Evolutionary conservation across 352 stramenopile species (phyloP).

Genomic region (Phytophthora ramorum): DNA sequence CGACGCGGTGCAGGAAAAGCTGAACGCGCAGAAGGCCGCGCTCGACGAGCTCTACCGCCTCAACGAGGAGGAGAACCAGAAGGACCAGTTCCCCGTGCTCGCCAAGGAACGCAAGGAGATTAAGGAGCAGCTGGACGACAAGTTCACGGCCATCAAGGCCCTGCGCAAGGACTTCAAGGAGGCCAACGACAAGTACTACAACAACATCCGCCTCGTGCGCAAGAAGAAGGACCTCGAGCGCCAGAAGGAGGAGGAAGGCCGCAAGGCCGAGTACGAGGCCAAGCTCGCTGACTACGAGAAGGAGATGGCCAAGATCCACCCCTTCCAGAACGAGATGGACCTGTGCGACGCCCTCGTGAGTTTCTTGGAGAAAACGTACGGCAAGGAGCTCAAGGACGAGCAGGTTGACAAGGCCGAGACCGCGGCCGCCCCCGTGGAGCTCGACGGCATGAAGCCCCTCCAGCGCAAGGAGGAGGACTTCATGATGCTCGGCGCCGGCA

Average conservation of each 20-base stretch:
- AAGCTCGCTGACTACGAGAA: slow-evolving; percentile 97
- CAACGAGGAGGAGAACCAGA: slow-evolving; percentile 90
- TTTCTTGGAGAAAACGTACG: slow-evolving; percentile 94
- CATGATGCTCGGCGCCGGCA: slow-evolving; percentile 71
- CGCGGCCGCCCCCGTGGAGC: slow-evolving; percentile 61
- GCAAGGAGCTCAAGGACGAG: slow-evolving; percentile 80
- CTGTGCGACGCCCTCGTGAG: slow-evolving; percentile 94
- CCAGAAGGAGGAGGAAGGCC: slow-evolving; percentile 82
- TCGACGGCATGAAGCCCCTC: slow-evolving; percentile 94
- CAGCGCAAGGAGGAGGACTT: slow-evolving; percentile 89
- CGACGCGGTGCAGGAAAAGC: slow-evolving; percentile 92
- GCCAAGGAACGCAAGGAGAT: slow-evolving; percentile 91
- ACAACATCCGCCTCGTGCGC: slow-evolving; percentile 89
- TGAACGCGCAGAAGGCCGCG: slow-evolving; percentile 87
- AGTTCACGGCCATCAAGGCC: slow-evolving; percentile 87
- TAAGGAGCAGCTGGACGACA: slow-evolving; percentile 93
- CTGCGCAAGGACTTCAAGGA: slow-evolving; percentile 91
- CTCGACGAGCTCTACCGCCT: slow-evolving; percentile 92
- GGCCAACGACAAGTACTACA: slow-evolving; percentile 95
- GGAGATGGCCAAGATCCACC: slow-evolving; percentile 96
- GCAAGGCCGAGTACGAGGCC: slow-evolving; percentile 91
- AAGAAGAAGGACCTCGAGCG: slow-evolving; percentile 88
- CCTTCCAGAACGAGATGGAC: slow-evolving; percentile 96
- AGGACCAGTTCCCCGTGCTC: slow-evolving; percentile 84
- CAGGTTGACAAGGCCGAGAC: slow-evolving; percentile 49